Evolutionary conservation across 163 green algal species (phyloP).

Genomic region (Chlamydomonas reinhardtii): DNA sequence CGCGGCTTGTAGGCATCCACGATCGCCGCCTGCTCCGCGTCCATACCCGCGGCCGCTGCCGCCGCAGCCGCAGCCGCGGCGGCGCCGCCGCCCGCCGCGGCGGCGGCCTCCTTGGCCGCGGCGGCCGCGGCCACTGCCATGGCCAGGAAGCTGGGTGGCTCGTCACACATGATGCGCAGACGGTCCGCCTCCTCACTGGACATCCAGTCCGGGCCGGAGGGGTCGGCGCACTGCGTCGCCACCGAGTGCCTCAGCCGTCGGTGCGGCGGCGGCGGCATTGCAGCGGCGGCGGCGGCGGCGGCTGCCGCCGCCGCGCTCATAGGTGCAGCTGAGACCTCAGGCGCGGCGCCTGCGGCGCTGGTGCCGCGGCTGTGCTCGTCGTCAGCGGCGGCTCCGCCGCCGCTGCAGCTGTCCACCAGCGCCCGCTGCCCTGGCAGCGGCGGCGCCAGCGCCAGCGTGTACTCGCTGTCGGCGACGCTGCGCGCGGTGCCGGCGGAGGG

Average conservation of each 20-base stretch:
- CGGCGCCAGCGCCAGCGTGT: background rate
- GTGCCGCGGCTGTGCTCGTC: too few relatives aligned
- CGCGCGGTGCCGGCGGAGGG: constrained; percentile 21
- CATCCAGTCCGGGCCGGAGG: constrained; percentile 39
- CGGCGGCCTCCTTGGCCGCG: too few relatives aligned
- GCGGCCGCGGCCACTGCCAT: too few relatives aligned
- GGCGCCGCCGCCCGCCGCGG: background rate
- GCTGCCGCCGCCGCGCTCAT: background rate
- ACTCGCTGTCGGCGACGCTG: constrained; percentile 42
- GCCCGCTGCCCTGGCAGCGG: too few relatives aligned
- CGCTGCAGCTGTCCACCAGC: background rate
- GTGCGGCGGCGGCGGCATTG: background rate
- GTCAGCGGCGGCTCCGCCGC: too few relatives aligned
- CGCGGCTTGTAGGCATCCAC: constrained; percentile 8
- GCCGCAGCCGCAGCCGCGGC: background rate
- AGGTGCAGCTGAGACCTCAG: too few relatives aligned
- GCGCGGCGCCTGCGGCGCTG: too few relatives aligned
- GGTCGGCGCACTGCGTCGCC: constrained; percentile 37
- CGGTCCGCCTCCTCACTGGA: constrained; percentile 34
- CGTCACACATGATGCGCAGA: constrained; percentile 46
- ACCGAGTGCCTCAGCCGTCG: constrained; percentile 28
- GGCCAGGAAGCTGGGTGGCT: constrained; percentile 19
- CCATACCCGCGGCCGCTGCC: background rate
- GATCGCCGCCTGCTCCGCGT: background rate
- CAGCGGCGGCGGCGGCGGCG: background rate